Conservation (phyloP, 805 yeast genomes). For the Zygoascus tannicola region DNA sequence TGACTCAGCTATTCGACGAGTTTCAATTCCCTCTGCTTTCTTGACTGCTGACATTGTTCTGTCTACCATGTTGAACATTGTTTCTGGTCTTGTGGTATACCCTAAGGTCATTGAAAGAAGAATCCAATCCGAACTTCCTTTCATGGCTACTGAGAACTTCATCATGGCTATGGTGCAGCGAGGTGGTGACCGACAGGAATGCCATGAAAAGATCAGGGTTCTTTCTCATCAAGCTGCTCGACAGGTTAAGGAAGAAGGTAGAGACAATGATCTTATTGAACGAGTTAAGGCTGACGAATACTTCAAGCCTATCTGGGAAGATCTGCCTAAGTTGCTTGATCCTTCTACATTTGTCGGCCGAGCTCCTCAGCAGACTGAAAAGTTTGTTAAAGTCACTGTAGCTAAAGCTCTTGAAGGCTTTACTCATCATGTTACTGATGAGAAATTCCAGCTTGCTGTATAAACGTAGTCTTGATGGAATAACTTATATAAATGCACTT, state of each 20-base stretch:
- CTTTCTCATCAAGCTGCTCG: slow-evolving; percentile 95
- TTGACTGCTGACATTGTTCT: slow-evolving; percentile 89
- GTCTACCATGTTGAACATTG: slow-evolving; percentile 81
- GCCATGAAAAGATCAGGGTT: slow-evolving; percentile 96
- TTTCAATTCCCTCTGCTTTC: slow-evolving; percentile 92
- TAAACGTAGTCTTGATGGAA: slow-evolving; percentile 25
- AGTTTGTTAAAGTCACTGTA: slow-evolving; percentile 79
- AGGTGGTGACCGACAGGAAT: slow-evolving; percentile 96
- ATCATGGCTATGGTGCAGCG: slow-evolving; percentile 99
- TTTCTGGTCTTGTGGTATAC: slow-evolving; percentile 93
- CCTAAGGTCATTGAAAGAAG: slow-evolving; percentile 98
- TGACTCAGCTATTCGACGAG: slow-evolving; percentile 96
- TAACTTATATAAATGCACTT: neutral
- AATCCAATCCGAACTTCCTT: slow-evolving; percentile 88
- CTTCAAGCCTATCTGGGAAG: slow-evolving; percentile 82
- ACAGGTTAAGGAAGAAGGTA: slow-evolving; percentile 96
- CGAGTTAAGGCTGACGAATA: slow-evolving; percentile 68
- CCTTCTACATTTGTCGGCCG: slow-evolving; percentile 96
- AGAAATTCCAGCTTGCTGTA: slow-evolving; percentile 72
- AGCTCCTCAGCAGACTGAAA: slow-evolving; percentile 96
- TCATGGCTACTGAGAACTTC: slow-evolving; percentile 98
- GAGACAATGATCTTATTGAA: slow-evolving; percentile 93
- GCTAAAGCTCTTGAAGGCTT: slow-evolving; percentile 69
- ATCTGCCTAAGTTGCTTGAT: slow-evolving; percentile 71
- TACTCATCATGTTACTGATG: slow-evolving; percentile 47